These are phyloP conservation scores for Crithidia thermophila DNA, from an alignment of 208 protist genomes.

Conservation along the genomic window DNA sequence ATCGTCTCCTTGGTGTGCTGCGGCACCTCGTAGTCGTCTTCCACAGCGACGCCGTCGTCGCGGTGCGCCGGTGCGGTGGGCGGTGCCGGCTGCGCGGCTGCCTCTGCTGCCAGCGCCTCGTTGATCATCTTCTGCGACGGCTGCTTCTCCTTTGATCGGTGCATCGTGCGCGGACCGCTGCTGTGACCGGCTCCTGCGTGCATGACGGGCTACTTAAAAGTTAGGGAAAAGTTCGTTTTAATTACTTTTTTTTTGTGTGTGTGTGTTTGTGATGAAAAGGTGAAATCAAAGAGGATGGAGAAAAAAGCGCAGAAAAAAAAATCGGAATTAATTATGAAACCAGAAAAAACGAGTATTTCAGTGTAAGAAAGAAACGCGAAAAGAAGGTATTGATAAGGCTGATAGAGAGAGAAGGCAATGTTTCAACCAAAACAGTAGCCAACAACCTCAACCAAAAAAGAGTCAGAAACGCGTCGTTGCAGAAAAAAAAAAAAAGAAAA, in stretches of 20 bases:
- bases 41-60: not conserved
- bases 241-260: no score
- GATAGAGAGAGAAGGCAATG: not conserved
- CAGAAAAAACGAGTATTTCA: no score
- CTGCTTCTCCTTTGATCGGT: constrained; percentile 14
- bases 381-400: not conserved
- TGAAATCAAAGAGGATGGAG: not conserved
- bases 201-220: not conserved
- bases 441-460: constrained; percentile 2
- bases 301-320: not conserved
- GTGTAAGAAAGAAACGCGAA: constrained; percentile 26
- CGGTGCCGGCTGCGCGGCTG: not conserved
- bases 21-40: not conserved
- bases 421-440: constrained; percentile 2
- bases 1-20: constrained; percentile 2
- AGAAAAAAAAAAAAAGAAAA: constrained; percentile 11
- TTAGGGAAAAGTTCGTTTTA: no score
- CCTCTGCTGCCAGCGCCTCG: constrained; percentile 6
- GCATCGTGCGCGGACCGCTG: constrained; percentile 7
- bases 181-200: not conserved
- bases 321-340: not conserved
- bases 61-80: not conserved
- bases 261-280: no score
- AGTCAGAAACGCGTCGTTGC: constrained; percentile 6
- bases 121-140: constrained; percentile 13